A percentile compares a stretch with the other conserved stretches of the same genome.
Conservation (phyloP, 352 stramenopile genomes). For the Globisporangium camurandrum region DNA sequence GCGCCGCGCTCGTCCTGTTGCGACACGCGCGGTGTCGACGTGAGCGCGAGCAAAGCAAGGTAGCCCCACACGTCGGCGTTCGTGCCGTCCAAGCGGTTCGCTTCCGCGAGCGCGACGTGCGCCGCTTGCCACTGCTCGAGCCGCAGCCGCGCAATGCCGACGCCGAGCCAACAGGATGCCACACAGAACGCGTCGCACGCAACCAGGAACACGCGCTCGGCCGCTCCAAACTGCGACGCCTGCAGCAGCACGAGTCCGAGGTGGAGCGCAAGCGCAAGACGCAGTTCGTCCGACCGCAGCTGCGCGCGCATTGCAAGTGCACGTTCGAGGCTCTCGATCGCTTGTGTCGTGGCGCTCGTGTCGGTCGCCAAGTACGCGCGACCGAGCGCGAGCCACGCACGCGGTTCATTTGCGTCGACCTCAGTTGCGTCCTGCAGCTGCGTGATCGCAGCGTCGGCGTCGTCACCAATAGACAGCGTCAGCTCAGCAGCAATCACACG, state of each 20-base stretch:
- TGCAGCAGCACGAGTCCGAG: constrained; percentile 60
- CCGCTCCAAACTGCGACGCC: constrained; percentile 43
- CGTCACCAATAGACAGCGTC: constrained; percentile 14
- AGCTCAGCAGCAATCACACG: constrained; percentile 41
- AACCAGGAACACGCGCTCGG: constrained; percentile 46
- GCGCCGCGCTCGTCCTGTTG: constrained; percentile 34
- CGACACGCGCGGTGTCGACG: constrained; percentile 13
- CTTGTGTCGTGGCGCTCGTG: constrained; percentile 23
- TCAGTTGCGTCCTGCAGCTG: constrained; percentile 50
- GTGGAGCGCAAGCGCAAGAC: constrained; percentile 41
- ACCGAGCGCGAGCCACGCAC: constrained; percentile 51
- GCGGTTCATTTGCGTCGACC: constrained; percentile 41
- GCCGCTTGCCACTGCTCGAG: constrained; percentile 51
- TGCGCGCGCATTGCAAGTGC: constrained; percentile 25
- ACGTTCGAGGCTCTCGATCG: constrained; percentile 46
- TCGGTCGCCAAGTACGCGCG: too few species aligned
- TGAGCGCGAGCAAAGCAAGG: constrained; percentile 49
- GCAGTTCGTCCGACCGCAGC: constrained; percentile 24
- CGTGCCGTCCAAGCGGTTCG: constrained; percentile 57
- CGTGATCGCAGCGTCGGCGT: constrained; percentile 19
- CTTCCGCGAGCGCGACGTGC: constrained; percentile 58
- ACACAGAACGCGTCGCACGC: constrained; percentile 54
- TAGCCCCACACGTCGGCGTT: constrained; percentile 78
- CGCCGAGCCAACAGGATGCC: constrained; percentile 71
- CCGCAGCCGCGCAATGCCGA: constrained; percentile 63